A percentile compares a stretch with the other conserved stretches of the same genome.
Evolutionary conservation across 2,329 filamentous ascomycete genomes (phyloP).

Genomic region (Drechslerella dactyloides): DNA sequence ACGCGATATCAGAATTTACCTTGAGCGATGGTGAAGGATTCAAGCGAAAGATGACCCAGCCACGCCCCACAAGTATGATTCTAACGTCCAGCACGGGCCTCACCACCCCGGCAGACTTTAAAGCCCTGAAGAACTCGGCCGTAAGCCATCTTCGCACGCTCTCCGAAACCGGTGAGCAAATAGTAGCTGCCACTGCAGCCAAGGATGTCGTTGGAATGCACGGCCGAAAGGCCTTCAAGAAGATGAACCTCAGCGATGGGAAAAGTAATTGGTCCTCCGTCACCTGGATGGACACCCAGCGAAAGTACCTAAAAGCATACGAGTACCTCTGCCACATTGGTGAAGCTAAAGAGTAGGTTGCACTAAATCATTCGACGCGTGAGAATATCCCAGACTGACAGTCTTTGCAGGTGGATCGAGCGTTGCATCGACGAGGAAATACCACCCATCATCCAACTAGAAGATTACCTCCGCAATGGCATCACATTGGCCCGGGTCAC

Average conservation of each 20-base stretch:
- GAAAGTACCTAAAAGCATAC: constrained; percentile 94
- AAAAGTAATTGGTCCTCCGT: constrained; percentile 72
- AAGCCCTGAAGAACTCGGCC: constrained; percentile 75
- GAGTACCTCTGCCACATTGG: constrained; percentile 99
- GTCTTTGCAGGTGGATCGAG: constrained; percentile 75
- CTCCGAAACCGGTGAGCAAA: constrained; percentile 76
- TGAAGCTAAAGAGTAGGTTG: constrained; percentile 79
- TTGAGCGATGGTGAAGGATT: constrained; percentile 23
- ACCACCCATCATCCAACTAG: constrained; percentile 88
- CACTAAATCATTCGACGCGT: neutral
- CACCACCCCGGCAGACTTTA: constrained; percentile 38
- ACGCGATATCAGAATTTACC: constrained; percentile 39
- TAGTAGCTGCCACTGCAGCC: constrained; percentile 76
- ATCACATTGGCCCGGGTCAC: constrained; percentile 95
- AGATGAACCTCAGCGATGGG: constrained; percentile 63
- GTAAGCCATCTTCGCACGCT: constrained; percentile 87
- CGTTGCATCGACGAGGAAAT: constrained; percentile 83
- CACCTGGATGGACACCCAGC: constrained; percentile 99
- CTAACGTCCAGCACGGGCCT: constrained; percentile 33
- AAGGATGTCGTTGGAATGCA: constrained; percentile 88
- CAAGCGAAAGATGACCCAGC: constrained; percentile 37
- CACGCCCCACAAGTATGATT: constrained; percentile 40
- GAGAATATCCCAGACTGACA: constrained; percentile 20
- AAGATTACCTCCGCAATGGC: constrained; percentile 89
- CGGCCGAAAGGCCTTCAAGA: constrained; percentile 72